Evolutionary conservation across 176 grass and related monocot species (phyloP).

Genomic region (Tillandsia fasciculata): DNA sequence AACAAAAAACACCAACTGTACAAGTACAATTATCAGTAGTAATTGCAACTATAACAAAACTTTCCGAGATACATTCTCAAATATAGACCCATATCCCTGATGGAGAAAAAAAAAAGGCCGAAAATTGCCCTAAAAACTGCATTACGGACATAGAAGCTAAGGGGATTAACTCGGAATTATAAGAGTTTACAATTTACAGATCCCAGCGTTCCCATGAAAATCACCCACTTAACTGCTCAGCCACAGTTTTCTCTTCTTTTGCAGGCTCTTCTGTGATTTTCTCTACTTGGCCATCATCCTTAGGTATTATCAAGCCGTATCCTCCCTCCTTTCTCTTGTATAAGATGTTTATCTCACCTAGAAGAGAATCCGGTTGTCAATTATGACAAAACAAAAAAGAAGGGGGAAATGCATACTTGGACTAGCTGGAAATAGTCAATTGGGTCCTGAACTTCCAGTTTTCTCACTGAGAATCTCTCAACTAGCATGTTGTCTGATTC

Average conservation of each 20-base stretch:
- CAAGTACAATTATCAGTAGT: no score
- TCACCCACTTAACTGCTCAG: not conserved
- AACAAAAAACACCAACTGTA: no score
- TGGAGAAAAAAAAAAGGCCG: no score
- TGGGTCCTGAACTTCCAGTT: no score
- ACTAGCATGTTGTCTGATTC: no score
- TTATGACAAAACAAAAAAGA: no score
- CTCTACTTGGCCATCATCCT: slow-evolving; percentile 41
- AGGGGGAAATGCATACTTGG: no score
- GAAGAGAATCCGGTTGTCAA: not conserved
- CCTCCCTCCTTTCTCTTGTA: slow-evolving; percentile 83
- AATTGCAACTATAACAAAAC: no score
- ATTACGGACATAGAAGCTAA: not conserved
- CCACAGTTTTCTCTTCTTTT: not conserved
- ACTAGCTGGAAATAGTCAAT: no score
- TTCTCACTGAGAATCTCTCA: no score
- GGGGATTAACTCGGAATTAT: not conserved
- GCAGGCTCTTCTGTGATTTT: slow-evolving; percentile 11
- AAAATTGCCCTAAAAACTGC: not conserved
- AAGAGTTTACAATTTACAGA: not conserved
- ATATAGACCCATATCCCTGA: no score
- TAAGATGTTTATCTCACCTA: slow-evolving; percentile 75
- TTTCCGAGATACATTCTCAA: no score
- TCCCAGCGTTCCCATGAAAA: not conserved
- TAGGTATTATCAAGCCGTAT: slow-evolving; percentile 72